Base-by-base conservation (phyloP, 495 filamentous ascomycete genomes). In the Aspergillus saccharolyticus region DNA sequence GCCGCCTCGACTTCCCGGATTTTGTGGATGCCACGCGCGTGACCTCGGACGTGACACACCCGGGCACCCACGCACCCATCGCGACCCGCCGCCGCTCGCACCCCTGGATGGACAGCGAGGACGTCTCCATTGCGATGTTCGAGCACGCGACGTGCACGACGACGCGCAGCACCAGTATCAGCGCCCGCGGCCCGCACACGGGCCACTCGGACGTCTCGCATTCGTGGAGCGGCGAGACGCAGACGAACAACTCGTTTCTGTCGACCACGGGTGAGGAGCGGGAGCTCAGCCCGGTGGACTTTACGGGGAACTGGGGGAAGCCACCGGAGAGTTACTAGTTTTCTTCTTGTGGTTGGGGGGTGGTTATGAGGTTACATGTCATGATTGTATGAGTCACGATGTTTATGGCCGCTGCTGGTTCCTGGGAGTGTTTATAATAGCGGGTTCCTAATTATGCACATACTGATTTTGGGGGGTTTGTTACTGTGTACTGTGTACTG, bases 11-110 rank as follows among this genome's bases (percentile, higher is more conserved):
- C 0, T 61, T 74, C 21, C 75, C 75, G 20, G 74, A 78, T 43
- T 78, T 78, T 47, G 72, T 78, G 64, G 76, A 78, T 46, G 69
- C 73, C 21, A 70, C 71, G 14, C 73, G 74, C 22, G 68, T 77
- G 49, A 72, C 74, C 19, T 69, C 74, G 8, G 76, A 78, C 46
- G 33, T 77, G 1, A 78, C 76, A 28, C 76, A 74, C 54, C 70
- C 74, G 7, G 52, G 33, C 22, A 28, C 22, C 15, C 22, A 24
- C 46, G 18, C 68, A 3, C 63, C 73, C 3, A 57, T 58, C 19
- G 24, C 52, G 33, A 39, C 33, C 19, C 56, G 59, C 10, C 64
- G 56, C 2, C 66, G 63, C 18, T 52, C 59, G 1, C 70, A 68
- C 17, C 63, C 66, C 17, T 71, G 66, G 57, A 72, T 75, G 71